Percentiles rank a stretch among this genome's conserved stretches.
Evolutionary conservation across 345 rosid genomes (phyloP).

Genomic region (Gossypium bickii): DNA sequence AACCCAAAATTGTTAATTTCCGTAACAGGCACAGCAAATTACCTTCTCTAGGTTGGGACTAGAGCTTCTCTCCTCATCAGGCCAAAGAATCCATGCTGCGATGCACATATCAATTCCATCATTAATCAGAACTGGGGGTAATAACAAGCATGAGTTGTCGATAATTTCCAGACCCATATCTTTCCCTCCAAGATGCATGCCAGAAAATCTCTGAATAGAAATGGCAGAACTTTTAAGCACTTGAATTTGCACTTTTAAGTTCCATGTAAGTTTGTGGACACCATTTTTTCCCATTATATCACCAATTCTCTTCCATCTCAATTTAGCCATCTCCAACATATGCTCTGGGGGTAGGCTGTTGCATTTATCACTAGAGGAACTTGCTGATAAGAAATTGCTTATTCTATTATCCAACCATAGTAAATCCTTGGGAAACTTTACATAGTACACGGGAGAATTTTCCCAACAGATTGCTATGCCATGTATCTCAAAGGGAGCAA

Average conservation of each 20-base stretch:
- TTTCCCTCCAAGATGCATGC: conserved; percentile 36
- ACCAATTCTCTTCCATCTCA: conserved; percentile 70
- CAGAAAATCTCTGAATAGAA: conserved; percentile 60
- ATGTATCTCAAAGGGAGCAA: conserved; percentile 61
- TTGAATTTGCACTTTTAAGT: conserved; percentile 83
- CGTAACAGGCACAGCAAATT: conserved; percentile 19
- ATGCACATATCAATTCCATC: conserved; percentile 68
- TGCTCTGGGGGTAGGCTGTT: conserved; percentile 29
- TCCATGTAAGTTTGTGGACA: conserved; percentile 79
- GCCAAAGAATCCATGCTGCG: conserved; percentile 94
- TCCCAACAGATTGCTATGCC: conserved; percentile 95
- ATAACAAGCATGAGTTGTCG: conserved; percentile 45
- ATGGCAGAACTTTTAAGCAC: conserved; percentile 64
- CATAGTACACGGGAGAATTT: conserved; percentile 73
- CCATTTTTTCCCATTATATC: conserved; percentile 61
- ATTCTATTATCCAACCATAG: conserved; percentile 38
- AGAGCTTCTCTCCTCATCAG: conserved; percentile 92
- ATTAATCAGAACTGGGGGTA: conserved; percentile 48
- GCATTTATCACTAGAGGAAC: conserved; percentile 32
- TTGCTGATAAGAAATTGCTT: conserved; percentile 28
- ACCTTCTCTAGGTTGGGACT: conserved; percentile 88
- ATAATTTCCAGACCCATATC: conserved; percentile 42
- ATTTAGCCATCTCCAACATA: conserved; percentile 42
- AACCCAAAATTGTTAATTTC: conserved; percentile 6
- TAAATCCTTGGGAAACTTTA: conserved; percentile 78